Conservation (phyloP, 768 basidiomycete genomes). For the Pisolithus marmoratus region DNA sequence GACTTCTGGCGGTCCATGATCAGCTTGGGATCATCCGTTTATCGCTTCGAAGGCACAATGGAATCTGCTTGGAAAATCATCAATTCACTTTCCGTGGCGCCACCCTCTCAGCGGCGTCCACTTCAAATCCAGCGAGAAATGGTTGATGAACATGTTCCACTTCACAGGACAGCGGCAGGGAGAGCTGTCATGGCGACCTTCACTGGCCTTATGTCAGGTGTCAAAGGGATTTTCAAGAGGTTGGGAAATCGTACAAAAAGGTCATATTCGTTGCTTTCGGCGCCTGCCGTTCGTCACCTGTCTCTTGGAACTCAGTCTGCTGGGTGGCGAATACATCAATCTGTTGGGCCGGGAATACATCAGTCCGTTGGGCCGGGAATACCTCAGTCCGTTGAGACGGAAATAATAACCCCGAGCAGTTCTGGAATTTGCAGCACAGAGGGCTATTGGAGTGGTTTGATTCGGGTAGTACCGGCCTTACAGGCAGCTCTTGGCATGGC, state of each 20-base stretch:
- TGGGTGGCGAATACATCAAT: too few species aligned
- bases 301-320: too few species aligned
- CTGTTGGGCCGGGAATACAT: too few species aligned
- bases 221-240: neutral
- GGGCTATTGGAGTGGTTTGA: neutral
- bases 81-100: conserved; percentile 1
- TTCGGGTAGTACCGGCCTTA: neutral
- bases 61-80: conserved; percentile 28
- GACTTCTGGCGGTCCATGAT: conserved; percentile 27
- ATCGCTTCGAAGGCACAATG: conserved; percentile 16
- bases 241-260: neutral
- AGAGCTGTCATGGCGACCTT: neutral
- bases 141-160: neutral
- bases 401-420: neutral
- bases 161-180: neutral
- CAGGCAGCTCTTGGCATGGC: neutral
- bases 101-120: neutral
- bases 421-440: neutral
- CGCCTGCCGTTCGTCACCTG: too few species aligned
- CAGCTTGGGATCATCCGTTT: conserved; percentile 18
- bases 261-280: too few species aligned
- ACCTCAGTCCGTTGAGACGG: neutral
- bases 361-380: too few species aligned
- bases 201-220: neutral
- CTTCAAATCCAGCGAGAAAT: conserved; percentile 1